Base-by-base conservation (phyloP, 257 asterid genomes). In the Mitragyna speciosa region DNA sequence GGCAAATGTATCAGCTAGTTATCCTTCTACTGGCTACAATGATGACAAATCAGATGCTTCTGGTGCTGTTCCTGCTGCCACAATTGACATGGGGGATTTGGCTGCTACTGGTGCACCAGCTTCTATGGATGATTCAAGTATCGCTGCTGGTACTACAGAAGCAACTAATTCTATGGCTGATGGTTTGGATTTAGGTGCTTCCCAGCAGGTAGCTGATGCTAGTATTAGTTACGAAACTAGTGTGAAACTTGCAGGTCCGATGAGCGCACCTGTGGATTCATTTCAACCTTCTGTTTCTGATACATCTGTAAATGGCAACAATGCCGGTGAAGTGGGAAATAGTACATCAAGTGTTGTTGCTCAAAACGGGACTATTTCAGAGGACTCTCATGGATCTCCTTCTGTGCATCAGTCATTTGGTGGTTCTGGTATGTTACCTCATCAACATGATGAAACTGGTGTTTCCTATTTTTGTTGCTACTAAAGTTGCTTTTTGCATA, bases 291-390 rank as follows among this genome's bases (percentile, higher is more conserved):
- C 84, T 86, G 87, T 81, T 52, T 82, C 87, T 80, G 91, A 86
- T 72, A 73, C 92, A 71, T 84, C 92, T 80, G 80, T 88, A 82
- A 89, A 84, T 73, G 89, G 73, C 6, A 85, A 83, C 80, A 90
- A 86, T 81, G 84, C 81, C 75, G 81, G 71, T 72, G 89, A 77
- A 72, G 81, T 85, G 78, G 91, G 85, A 72, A 83, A 83, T 81
- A 87, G 80, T 31, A 82, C 86, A 81, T 65, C 83, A 9, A 80
- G 54, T 45, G 86, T 49, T 82, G 78, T 79, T 77, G 54, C 84
- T 63, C 95, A 87, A 79, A 93, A 95, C 72, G 98, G 97, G 81
- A 86, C 80, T 61, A 51, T 86, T 77, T 67, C 93, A 58, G 86
- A 88, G 72, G 90, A 77, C 81, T 86, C 88, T 65, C 88, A 80